Base-by-base conservation (phyloP, 2,329 filamentous ascomycete species). In the Pezicula carpinea region DNA sequence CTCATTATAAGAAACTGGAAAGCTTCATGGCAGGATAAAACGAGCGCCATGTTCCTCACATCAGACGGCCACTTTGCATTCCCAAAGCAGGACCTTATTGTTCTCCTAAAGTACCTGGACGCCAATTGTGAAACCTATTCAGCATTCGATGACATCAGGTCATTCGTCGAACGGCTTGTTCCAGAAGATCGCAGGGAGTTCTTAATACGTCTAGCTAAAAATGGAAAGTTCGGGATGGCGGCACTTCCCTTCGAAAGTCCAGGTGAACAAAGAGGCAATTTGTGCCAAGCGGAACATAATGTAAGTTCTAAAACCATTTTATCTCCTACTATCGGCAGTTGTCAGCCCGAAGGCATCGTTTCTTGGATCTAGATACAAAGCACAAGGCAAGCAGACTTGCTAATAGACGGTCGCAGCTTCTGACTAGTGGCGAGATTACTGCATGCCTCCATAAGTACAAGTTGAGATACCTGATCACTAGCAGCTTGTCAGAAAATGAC, bases 141-240 rank as follows among this genome's bases (percentile, higher is more conserved):
- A n/a, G 57, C 55, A 1, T 65, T 60, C 42, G 55, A 47, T 38
- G 62, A 65, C 45, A 50, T 65, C 10, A 59, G 54, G 39, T 50
- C 48, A 19, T 63, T 51, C 41, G 53, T 62, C 32, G 55, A 60
- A 35, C 39, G 17, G 4, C 32, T 51, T 19, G 14, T 23, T 35
- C 17, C 31, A 5, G 31, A 32, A 10, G 49, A 51, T 15, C 21
- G 19, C n/a, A 21, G 22, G 26, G 38, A 40, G 21, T 29, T 40
- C 22, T 23, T 40, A 26, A 10, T 23, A 7, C 18, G 38, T 14
- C 5, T 40, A 13, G 10, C 38, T 11, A 40, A 40, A 23, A 11
- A 22, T 15, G 19, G 19, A 17, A 40, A 40, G 22, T 40, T 40
- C 22, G 38, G 38, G 18, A 23, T 40, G 14, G 38, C 18, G 22